These are phyloP conservation scores for Pseudocercospora crystallina DNA, from an alignment of 2,329 filamentous ascomycete genomes.

Conservation along the genomic window DNA sequence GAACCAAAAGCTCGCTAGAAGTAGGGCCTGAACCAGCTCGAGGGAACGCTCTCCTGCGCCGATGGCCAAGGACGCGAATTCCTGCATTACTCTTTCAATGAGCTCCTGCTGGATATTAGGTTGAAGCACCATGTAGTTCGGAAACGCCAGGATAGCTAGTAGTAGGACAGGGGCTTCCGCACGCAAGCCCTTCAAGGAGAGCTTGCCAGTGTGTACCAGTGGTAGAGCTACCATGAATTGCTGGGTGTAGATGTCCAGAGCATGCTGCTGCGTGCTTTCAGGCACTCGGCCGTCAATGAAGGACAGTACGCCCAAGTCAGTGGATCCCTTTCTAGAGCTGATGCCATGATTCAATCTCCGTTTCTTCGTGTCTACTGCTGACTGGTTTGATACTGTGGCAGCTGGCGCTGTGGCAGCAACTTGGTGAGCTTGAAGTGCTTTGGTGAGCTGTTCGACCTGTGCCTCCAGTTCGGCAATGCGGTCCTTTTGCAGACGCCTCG, in stretches of 20 bases:
- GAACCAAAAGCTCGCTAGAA: slow-evolving; percentile 75
- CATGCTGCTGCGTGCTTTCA: neutral
- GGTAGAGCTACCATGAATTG: slow-evolving; percentile 1
- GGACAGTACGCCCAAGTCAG: neutral
- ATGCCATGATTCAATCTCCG: neutral
- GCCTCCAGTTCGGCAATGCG: slow-evolving; percentile 17
- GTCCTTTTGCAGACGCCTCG: slow-evolving; percentile 9
- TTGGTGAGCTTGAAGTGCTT: slow-evolving; percentile 7
- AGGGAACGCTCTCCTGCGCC: slow-evolving; percentile 69
- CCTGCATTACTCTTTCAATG: slow-evolving; percentile 10
- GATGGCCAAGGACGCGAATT: slow-evolving; percentile 6
- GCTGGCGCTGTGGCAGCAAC: neutral
- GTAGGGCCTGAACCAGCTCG: slow-evolving; percentile 74
- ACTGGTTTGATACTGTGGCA: neutral
- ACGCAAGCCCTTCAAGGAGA: slow-evolving; percentile 1
- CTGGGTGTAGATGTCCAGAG: slow-evolving; percentile 4
- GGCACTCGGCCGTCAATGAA: slow-evolving; percentile 9
- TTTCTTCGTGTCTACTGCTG: slow-evolving; percentile 7
- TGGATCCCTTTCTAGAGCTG: too few relatives aligned
- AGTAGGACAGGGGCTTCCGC: slow-evolving; percentile 3
- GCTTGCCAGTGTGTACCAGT: slow-evolving; percentile 1
- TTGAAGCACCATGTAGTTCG: slow-evolving; percentile 3
- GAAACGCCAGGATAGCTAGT: slow-evolving; percentile 11
- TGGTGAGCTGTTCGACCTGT: slow-evolving; percentile 12
- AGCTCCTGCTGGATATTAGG: slow-evolving; percentile 3